A percentile compares a stretch with the other conserved stretches of the same genome.
phyloP scores from a whole-genome alignment of 2,329 filamentous ascomycete species.

The Penicillium sp. region DNA sequence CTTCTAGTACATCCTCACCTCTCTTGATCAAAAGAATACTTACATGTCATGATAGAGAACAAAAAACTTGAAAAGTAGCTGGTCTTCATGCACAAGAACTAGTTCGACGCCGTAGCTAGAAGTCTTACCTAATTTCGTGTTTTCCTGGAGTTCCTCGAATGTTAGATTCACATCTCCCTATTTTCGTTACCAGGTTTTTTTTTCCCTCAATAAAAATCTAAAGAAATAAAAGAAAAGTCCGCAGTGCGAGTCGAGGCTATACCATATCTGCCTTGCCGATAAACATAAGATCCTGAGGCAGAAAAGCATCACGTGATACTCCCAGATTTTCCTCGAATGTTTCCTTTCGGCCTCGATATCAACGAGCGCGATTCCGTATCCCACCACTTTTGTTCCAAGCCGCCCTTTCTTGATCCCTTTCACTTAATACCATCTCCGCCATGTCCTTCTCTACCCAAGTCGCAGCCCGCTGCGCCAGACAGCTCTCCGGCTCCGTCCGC shows the following conservation, averaged over 20 bases:
- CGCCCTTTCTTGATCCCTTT: constrained; percentile 1
- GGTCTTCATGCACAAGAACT: too few relatives aligned
- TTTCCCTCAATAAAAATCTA: too few relatives aligned
- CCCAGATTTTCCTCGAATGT: constrained; percentile 36
- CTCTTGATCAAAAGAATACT: constrained; percentile 1
- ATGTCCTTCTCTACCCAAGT: constrained; percentile 45
- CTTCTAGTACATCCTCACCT: constrained; percentile 7
- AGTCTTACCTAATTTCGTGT: too few relatives aligned
- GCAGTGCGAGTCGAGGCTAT: too few relatives aligned
- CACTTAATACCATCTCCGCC: constrained; percentile 15
- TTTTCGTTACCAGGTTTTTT: too few relatives aligned
- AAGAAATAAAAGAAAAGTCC: too few relatives aligned
- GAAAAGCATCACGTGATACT: constrained; percentile 29
- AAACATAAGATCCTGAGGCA: neutral
- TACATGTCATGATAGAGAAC: neutral
- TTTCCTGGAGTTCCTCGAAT: too few relatives aligned
- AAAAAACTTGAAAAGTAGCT: too few relatives aligned
- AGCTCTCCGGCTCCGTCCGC: constrained; percentile 41
- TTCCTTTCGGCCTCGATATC: constrained; percentile 33
- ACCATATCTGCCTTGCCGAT: neutral
- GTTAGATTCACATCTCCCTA: too few relatives aligned
- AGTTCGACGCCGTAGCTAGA: too few relatives aligned
- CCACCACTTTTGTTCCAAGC: constrained; percentile 13
- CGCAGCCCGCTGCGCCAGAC: constrained; percentile 47
- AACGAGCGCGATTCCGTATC: constrained; percentile 21